A percentile compares a stretch with the other conserved stretches of the same genome.
phyloP scores from a whole-genome alignment of 768 basidiomycete genomes.

The Melanogaster broomeanus region DNA sequence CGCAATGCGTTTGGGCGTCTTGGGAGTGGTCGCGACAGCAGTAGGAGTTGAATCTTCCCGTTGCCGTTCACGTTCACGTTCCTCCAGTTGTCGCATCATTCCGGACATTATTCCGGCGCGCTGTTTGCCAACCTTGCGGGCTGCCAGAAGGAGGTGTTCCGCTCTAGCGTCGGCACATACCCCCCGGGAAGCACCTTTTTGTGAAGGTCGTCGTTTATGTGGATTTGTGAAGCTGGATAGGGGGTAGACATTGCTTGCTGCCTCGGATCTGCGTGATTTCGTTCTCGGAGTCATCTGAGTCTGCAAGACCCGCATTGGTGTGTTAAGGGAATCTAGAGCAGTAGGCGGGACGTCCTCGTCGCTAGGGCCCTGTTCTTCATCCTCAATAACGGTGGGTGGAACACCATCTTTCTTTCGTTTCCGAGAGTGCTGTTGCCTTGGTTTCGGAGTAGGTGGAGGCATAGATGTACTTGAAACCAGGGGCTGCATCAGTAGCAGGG shows the following conservation, averaged over 20 bases:
- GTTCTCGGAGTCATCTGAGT: conserved; percentile 22
- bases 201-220: conserved; percentile 28
- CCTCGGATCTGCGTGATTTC: conserved; percentile 25
- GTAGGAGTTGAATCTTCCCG: conserved; percentile 26
- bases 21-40: conserved; percentile 21
- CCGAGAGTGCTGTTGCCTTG: conserved; percentile 19
- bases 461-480: conserved; percentile 27
- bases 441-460: conserved; percentile 22
- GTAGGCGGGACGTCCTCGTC: conserved; percentile 27
- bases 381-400: conserved; percentile 15
- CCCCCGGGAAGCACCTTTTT: conserved; percentile 30
- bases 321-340: conserved; percentile 13
- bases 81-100: conserved; percentile 38
- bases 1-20: conserved; percentile 33
- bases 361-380: conserved; percentile 25
- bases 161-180: conserved; percentile 63
- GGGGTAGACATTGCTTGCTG: conserved; percentile 6
- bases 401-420: conserved; percentile 28
- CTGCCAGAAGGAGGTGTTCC: conserved; percentile 72
- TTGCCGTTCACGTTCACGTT: conserved; percentile 29
- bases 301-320: conserved; percentile 13
- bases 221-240: conserved; percentile 3
- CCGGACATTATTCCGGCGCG: conserved; percentile 60
- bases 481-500: conserved; percentile 68
- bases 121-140: conserved; percentile 65